Evolutionary conservation across 73 alveolate species (phyloP), one percentile per base, ranked within the genome.

Genomic region (Blepharisma japonicum): DNA sequence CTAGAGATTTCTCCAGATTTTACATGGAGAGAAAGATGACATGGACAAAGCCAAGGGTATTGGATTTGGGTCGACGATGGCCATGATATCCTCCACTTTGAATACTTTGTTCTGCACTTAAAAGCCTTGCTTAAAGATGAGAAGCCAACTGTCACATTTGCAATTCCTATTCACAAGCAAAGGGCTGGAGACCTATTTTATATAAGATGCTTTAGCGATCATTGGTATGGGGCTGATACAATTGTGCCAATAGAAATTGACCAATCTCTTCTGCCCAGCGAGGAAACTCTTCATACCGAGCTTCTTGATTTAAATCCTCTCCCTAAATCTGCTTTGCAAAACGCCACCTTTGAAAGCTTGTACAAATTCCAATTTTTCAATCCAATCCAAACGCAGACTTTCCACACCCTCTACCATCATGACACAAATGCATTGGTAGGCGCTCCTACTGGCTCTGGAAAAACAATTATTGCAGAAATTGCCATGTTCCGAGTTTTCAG

Each of bases 381-480:
- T 84, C 99, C 99, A 11, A 92, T 97, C 76, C 98, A 98, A 83
- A 97, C 99, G 11, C 97, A 98, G 90, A 95, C 89, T 23, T 92
- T 92, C 90, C 92, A 90, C 82, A 70, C 89, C 20, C 84, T 83
- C 6, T 90, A 68, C 83, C 91, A 90, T 68, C 47, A 45, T 38
- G 81, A 74, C 5, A 91, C 92, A 90, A 98, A 98, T 87, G 94
- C 94, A 21, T 88, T 98, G 56, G 90, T 97, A 25, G 99, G 99
- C 1, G 99, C 99, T 21, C 99, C 99, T 6, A 95, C 99, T 68
- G 99, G 99, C 50, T 89, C 97, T 18, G 99, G 99, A 53, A 98
- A 98, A 86, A 98, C 99, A 14, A 97, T 93, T n/a, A 97, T 97
- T 92, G 98, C 99, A 4, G 99, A 98, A 90, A 90, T 98, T 42